Conservation (phyloP, 495 filamentous ascomycete genomes). For the Hypoxylon intermedium region DNA sequence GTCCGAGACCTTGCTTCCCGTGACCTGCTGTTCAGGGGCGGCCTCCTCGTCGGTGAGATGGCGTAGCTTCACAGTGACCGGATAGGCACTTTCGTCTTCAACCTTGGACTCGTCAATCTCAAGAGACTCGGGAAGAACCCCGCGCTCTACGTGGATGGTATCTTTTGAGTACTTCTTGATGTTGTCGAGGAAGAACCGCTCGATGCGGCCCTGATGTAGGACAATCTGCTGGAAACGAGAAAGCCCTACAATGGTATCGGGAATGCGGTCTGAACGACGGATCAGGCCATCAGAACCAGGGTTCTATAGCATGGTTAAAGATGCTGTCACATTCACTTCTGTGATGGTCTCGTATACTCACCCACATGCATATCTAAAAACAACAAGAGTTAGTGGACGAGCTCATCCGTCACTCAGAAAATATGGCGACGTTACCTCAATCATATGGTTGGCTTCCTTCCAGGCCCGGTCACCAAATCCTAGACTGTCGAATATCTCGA, state of each 20-base stretch:
- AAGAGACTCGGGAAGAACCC: slow-evolving; percentile 56
- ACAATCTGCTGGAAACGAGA: slow-evolving; percentile 62
- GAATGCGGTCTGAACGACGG: slow-evolving; percentile 59
- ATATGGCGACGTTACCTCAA: slow-evolving; percentile 33
- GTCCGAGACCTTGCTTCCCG: slow-evolving; percentile 47
- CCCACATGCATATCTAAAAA: slow-evolving; percentile 39
- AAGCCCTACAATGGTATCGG: slow-evolving; percentile 58
- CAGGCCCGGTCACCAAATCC: slow-evolving; percentile 66
- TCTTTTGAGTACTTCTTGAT: slow-evolving; percentile 52
- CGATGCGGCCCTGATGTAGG: slow-evolving; percentile 64
- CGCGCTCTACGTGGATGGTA: slow-evolving; percentile 58
- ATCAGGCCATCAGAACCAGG: slow-evolving; percentile 59
- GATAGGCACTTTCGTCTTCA: slow-evolving; percentile 59
- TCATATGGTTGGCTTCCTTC: slow-evolving; percentile 66
- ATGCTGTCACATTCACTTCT: not conserved
- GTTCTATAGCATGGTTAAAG: slow-evolving; percentile 49
- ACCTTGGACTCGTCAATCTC: slow-evolving; percentile 50
- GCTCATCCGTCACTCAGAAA: not conserved
- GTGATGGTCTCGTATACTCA: slow-evolving; percentile 1
- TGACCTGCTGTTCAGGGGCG: slow-evolving; percentile 49
- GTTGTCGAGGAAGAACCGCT: slow-evolving; percentile 63
- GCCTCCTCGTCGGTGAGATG: slow-evolving; percentile 55
- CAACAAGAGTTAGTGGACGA: slow-evolving; percentile 43
- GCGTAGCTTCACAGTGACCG: slow-evolving; percentile 59
- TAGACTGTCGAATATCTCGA: slow-evolving; percentile 73